Conservation (phyloP, 2,329 filamentous ascomycete genomes). For the Beauveria varroae region DNA sequence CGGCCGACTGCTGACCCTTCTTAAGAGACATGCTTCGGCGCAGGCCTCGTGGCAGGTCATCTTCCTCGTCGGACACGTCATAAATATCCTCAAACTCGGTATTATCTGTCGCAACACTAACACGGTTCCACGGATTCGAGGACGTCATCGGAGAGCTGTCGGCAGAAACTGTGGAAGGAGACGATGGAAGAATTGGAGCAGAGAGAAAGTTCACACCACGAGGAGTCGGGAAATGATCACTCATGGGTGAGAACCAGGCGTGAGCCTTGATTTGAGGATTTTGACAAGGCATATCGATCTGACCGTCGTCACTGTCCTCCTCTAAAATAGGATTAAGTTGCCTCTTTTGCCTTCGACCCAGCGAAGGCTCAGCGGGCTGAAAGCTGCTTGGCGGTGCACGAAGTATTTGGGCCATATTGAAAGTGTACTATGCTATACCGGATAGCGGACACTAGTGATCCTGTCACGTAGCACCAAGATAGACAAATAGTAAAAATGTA, state of each 20-base stretch:
- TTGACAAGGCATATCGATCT: slow-evolving; percentile 3
- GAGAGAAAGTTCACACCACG: slow-evolving; percentile 58
- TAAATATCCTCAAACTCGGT: slow-evolving; percentile 84
- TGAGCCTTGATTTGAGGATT: slow-evolving; percentile 43
- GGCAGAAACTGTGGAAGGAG: slow-evolving; percentile 47
- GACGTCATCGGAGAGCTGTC: slow-evolving; percentile 48
- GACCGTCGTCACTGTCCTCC: slow-evolving; percentile 37
- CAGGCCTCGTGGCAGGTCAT: slow-evolving; percentile 23
- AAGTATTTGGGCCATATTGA: slow-evolving; percentile 6
- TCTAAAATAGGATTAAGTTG: slow-evolving; percentile 61
- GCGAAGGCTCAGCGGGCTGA: slow-evolving; percentile 44
- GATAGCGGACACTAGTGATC: slow-evolving; percentile 7
- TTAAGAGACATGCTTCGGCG: slow-evolving; percentile 24
- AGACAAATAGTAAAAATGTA: slow-evolving; percentile 12
- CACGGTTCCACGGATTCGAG: slow-evolving; percentile 55
- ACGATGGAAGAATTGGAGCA: slow-evolving; percentile 54
- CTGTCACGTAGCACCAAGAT: neutral
- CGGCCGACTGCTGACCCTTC: slow-evolving; percentile 34
- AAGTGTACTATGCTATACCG: slow-evolving; percentile 7
- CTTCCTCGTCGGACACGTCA: slow-evolving; percentile 75
- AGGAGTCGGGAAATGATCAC: slow-evolving; percentile 66
- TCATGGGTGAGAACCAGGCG: slow-evolving; percentile 52
- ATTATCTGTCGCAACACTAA: slow-evolving; percentile 54
- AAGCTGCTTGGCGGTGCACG: slow-evolving; percentile 23
- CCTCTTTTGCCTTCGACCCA: slow-evolving; percentile 45